Percentiles rank a stretch among this genome's conserved stretches.
phyloP scores from a whole-genome alignment of 1,284 basidiomycete species.

The Cystobasidiaceae sp. region DNA sequence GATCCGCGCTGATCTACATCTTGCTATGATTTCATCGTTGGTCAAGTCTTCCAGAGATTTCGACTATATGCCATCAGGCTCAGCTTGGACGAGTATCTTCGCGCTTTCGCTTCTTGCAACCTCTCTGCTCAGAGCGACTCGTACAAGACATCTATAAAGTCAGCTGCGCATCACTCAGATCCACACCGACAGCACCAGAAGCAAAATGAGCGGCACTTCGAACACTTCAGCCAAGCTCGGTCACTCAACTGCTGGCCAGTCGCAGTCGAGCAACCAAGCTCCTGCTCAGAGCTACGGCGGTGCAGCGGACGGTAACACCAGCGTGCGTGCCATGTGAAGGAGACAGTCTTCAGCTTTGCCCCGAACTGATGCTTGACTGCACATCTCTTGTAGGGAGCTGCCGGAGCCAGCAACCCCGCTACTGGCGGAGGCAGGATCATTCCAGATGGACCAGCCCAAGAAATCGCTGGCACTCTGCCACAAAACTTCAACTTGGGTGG shows the following conservation, averaged over 20 bases:
- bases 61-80: too few relatives aligned
- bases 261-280: neutral
- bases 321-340: neutral
- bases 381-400: neutral
- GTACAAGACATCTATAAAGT: neutral
- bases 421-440: neutral
- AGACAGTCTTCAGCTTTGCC: neutral
- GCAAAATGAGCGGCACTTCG: neutral
- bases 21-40: too few relatives aligned
- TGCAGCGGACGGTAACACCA: neutral
- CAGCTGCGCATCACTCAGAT: neutral
- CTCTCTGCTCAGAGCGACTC: neutral
- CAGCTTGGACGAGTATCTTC: neutral
- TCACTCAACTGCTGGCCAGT: neutral
- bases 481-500: constrained; percentile 10
- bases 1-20: too few relatives aligned
- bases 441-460: constrained; percentile 21
- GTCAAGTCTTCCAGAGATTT: too few relatives aligned
- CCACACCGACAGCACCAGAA: neutral
- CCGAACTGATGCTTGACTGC: too few relatives aligned
- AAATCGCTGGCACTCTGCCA: constrained; percentile 16
- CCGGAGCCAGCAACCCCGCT: constrained; percentile 20
- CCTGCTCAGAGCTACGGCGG: neutral
- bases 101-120: neutral
- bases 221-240: constrained; percentile 17